Evolutionary conservation across 495 filamentous ascomycete genomes (phyloP), one percentile per base, ranked within the genome.

Genomic region (Penicillium steckii): DNA sequence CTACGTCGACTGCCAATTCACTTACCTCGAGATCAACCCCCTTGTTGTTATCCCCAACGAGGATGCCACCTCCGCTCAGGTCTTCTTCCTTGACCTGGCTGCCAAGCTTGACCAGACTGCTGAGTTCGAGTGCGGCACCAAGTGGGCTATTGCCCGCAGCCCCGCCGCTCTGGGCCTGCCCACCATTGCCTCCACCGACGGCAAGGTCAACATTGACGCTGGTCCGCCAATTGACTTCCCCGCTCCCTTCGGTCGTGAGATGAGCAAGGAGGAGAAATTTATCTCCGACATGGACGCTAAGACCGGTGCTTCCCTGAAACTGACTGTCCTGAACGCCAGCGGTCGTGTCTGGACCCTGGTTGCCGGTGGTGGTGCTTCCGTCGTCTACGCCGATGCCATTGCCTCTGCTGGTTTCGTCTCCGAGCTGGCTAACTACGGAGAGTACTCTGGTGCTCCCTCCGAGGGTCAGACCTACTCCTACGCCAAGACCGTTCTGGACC

Each of bases 1-100:
- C 79, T 99, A 97, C 64, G 94, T 99, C 48, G 94, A 99, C 81
- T 95, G 90, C 86, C 94, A 99, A 76, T 99, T 99, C 82, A 97
- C 94, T 66, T 97, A 97, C 79, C 91, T 99, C 54, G 94, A 99
- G 77, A 99, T 99, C 82, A 99, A 99, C 81, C 94, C 94, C 47
- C 77, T 99, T 53, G 94, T 99, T 48, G 94, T 96, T 65, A 92
- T 99, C 62, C 94, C 94, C 67, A 99, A 97, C 76, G 85, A 83
- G 52, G 84, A 90, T 59, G 85, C 76, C 53, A 97, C 94, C 66
- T 96, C 91, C 46, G 95, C 94, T 37, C 85, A 95, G 24, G 94
- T 99, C 26, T 83, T 96, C 83, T 99, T 97, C 86, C 85, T 99
- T 52, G 94, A 99, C 78, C 81, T 99, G 65, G 94, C 94, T 53